Conservation (phyloP, 169 alveolate genomes). For the Plasmodium inui region DNA sequence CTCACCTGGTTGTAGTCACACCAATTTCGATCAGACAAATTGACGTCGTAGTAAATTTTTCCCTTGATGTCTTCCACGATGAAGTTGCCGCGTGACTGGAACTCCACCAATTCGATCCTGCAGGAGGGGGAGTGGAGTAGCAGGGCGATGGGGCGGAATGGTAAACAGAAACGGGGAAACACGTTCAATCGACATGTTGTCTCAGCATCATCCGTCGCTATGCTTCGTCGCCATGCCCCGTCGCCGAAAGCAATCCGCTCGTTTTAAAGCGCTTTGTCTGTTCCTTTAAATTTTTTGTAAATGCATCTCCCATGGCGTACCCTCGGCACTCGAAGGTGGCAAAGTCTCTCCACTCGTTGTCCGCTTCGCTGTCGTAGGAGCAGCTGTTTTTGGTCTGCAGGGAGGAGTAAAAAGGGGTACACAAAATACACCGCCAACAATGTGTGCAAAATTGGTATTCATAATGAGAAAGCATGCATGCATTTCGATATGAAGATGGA, state of each 20-base stretch:
- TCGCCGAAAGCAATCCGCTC: background rate
- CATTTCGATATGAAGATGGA: background rate
- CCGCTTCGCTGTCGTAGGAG: slow-evolving; percentile 24
- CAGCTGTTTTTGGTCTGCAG: slow-evolving; percentile 48
- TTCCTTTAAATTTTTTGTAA: background rate
- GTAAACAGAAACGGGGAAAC: background rate
- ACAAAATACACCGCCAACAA: background rate
- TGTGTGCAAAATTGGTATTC: background rate
- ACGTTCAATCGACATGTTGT: background rate
- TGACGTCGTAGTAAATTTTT: slow-evolving; percentile 52
- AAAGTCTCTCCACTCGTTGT: slow-evolving; percentile 45
- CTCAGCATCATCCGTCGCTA: too few species aligned
- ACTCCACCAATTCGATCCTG: slow-evolving; percentile 51
- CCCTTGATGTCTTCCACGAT: slow-evolving; percentile 65
- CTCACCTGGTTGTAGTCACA: slow-evolving; percentile 68
- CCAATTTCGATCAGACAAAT: slow-evolving; percentile 53
- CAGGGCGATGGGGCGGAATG: too few species aligned
- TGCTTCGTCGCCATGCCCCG: too few species aligned
- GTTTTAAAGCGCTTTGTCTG: background rate
- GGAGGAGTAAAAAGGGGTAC: background rate
- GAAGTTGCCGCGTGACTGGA: slow-evolving; percentile 23
- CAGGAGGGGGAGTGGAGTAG: background rate
- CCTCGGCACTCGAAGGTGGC: slow-evolving; percentile 71
- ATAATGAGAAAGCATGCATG: background rate
- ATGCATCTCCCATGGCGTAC: background rate